Evolutionary conservation across 208 protist genomes (phyloP), one percentile per base, ranked within the genome.

Genomic region (Leishmania martiniquensis): DNA sequence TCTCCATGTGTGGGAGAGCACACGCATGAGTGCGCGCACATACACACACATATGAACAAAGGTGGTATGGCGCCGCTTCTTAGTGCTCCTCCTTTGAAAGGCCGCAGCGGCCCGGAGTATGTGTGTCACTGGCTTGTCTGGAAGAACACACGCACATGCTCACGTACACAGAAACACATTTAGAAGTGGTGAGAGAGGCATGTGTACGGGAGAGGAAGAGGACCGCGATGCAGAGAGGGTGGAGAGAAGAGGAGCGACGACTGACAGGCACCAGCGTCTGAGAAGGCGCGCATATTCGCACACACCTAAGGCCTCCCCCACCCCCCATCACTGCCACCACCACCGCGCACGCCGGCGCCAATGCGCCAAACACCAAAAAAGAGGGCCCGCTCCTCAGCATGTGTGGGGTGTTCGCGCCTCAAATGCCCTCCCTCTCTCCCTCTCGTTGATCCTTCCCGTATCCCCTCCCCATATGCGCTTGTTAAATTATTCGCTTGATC

Each of bases 401-500:
- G 17, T 7, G 15, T 37, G 0, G 45, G 37, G 9, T 4, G 25
- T 47, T 32, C 62, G 45, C 15, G 62, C 22, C 32, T 45, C 62
- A n/a, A n/a, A n/a, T n/a, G n/a, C n/a, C n/a, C n/a, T 39, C 12
- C 60, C 10, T 39, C 29, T 34, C 12, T 20, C 12, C 37, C 17
- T 22, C 42, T 45, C 25, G 39, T 47, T 45, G 6, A 1, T 42
- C 42, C 63, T 49, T 42, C 42, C 37, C 42, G 25, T 51, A 25
- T 13, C n/a, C 63, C 42, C 63, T 49, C 63, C 42, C 37, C 42
- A 42, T 51, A 25, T 13, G 22, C 9, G 42, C 42, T 49, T 69
- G 39, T 69, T 69, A 69, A 0, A 51, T 69, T 69, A 69, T 45
- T 37, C 63, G 42, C 63, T 49, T 69, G 42, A 69, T 47, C 7